Evolutionary conservation across 352 stramenopile genomes (phyloP), one percentile per base, ranked within the genome.

Genomic region (Blastocystis sp.): DNA sequence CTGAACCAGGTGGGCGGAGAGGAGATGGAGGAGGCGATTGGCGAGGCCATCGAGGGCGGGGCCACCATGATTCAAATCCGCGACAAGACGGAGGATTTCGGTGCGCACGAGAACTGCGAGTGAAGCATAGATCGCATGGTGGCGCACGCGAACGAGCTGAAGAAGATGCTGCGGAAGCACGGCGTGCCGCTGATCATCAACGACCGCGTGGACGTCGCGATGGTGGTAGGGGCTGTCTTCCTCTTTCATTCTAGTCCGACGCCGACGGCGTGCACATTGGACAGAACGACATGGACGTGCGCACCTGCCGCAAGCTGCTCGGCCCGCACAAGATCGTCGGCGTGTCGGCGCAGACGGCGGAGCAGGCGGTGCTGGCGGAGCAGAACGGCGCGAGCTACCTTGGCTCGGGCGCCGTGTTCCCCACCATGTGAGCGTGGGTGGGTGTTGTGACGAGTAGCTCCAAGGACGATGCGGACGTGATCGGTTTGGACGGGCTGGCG

Each of bases 141-240:
- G 21, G 41, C 34, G 45, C 67, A 79, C 52, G 64, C 78, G 3
- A 62, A 79, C 56, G 43, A 79, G 64, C 65, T 88, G 14, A 76
- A 88, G 45, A 65, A 79, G 14, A 79, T 56, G 21, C 41, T 88
- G 45, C 3, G 21, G 7, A 21, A 40, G 14, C n/a, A 78, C 17
- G 48, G 45, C 45, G 52, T 88, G 40, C 78, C 78, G n/a, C 65
- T 88, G n/a, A 88, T 88, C 53, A 88, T 88, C 38, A 79, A 88
- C 45, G 78, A 88, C 45, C 78, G 78, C 43, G 78, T 88, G 5
- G 78, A 88, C 45, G 78, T 88, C n/a, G 78, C 78, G 23, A 88
- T 88, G 21, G 48, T 88, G 78, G 78, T 88, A 76, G 0, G 43
- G 4, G 11, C 28, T 2, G 14, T 7, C 2, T 78, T 40, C 14